Percentiles rank a stretch among this genome's conserved stretches.
phyloP scores from a whole-genome alignment of 2,329 filamentous ascomycete genomes.

The Fusarium compactum region DNA sequence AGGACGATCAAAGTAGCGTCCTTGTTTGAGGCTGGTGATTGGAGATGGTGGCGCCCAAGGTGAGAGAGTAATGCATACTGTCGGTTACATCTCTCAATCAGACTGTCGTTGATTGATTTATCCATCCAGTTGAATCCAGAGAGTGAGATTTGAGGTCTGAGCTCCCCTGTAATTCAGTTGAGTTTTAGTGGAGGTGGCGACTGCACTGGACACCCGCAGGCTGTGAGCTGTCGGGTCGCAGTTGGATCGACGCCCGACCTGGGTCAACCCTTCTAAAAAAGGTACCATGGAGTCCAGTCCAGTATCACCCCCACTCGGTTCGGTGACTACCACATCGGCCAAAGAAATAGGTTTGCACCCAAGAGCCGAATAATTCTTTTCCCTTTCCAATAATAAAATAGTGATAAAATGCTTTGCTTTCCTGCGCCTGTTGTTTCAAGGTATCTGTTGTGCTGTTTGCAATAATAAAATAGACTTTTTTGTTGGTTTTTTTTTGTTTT shows the following conservation, averaged over 20 bases:
- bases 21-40: constrained; percentile 16
- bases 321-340: constrained; percentile 12
- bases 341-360: constrained; percentile 45
- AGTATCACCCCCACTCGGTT: background rate
- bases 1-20: constrained; percentile 20
- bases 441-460: constrained; percentile 25
- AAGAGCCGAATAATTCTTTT: constrained; percentile 44
- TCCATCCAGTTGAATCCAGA: constrained; percentile 5
- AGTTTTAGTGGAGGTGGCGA: constrained; percentile 19
- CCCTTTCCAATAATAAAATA: constrained; percentile 22
- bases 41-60: constrained; percentile 34
- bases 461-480: constrained; percentile 24
- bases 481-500: constrained; percentile 15
- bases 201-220: constrained; percentile 5
- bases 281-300: constrained; percentile 14
- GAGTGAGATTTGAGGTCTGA: constrained; percentile 10
- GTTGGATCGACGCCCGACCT: constrained; percentile 18
- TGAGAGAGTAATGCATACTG: no score
- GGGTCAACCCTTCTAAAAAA: constrained; percentile 19
- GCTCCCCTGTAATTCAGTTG: background rate
- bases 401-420: constrained; percentile 14
- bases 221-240: constrained; percentile 2
- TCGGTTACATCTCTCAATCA: background rate
- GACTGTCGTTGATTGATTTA: background rate
- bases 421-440: constrained; percentile 32